These are phyloP conservation scores for Lathyrus oleraceus DNA, from an alignment of 306 rosid species.

Conservation along the genomic window DNA sequence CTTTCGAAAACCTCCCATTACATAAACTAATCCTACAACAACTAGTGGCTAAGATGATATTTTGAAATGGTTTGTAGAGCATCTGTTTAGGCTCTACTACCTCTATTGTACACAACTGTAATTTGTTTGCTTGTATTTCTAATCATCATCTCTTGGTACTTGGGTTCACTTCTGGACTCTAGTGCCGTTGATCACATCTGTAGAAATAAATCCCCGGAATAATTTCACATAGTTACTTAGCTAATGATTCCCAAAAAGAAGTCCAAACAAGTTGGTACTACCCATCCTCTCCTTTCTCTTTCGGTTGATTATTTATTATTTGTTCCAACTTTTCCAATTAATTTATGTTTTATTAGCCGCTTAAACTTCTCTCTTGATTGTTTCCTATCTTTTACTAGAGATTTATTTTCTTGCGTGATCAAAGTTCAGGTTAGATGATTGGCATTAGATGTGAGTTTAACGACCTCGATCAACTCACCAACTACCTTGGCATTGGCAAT, in stretches of 20 bases:
- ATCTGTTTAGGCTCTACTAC: not conserved
- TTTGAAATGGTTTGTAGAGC: not conserved
- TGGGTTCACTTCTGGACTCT: not conserved
- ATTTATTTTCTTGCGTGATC: not conserved
- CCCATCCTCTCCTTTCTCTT: constrained; percentile 5
- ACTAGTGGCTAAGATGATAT: not conserved
- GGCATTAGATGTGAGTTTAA: not conserved
- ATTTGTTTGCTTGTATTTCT: not conserved
- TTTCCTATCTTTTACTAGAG: constrained; percentile 1
- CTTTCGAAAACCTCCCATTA: not conserved
- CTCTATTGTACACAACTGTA: constrained; percentile 2
- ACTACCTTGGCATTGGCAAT: not conserved
- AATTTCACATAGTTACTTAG: not conserved
- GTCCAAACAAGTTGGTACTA: not conserved
- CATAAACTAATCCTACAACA: not conserved
- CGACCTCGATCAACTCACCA: not conserved
- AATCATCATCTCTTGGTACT: not conserved
- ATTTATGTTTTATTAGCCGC: not conserved
- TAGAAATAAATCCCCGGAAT: not conserved
- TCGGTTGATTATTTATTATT: not conserved
- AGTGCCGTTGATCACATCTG: not conserved
- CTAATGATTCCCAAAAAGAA: not conserved
- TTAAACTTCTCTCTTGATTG: not conserved
- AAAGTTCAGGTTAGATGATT: constrained; percentile 2
- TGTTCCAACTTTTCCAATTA: not conserved